A percentile compares a stretch with the other conserved stretches of the same genome.
Conservation (phyloP, 106 monocot genomes). For the Chionographis japonica region DNA sequence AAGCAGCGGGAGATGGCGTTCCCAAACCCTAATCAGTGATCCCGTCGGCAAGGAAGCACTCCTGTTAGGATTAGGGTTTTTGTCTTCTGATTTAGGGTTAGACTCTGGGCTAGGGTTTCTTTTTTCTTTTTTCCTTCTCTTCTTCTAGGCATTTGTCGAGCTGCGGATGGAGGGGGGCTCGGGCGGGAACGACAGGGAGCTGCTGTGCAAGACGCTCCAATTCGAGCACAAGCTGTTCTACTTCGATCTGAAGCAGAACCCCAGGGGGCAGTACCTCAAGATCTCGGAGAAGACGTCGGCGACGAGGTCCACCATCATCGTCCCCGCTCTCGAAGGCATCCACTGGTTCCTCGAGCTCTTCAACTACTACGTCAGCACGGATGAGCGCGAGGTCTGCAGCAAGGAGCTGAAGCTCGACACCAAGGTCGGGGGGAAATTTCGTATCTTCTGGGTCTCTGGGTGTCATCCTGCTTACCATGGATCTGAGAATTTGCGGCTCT, state of each 20-base stretch:
- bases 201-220: constrained; percentile 66
- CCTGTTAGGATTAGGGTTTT: too few relatives aligned
- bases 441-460: neutral
- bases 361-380: constrained; percentile 41
- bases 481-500: neutral
- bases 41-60: too few relatives aligned
- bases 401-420: constrained; percentile 76
- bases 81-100: too few relatives aligned
- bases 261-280: constrained; percentile 64
- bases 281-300: constrained; percentile 87
- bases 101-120: too few relatives aligned
- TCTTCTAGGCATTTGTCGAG: too few relatives aligned
- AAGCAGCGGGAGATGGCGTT: too few relatives aligned
- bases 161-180: neutral
- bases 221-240: constrained; percentile 84
- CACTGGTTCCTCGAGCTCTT: constrained; percentile 68
- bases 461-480: neutral
- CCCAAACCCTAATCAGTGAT: too few relatives aligned
- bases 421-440: constrained; percentile 23
- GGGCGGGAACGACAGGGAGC: constrained; percentile 45
- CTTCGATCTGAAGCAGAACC: constrained; percentile 83
- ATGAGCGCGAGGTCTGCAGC: constrained; percentile 45
- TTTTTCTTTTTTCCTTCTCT: too few relatives aligned
- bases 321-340: constrained; percentile 43
- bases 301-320: constrained; percentile 76